A percentile compares a stretch with the other conserved stretches of the same genome.
Evolutionary conservation across 495 filamentous ascomycete genomes (phyloP).

Genomic region (Cercophora newfieldiana): DNA sequence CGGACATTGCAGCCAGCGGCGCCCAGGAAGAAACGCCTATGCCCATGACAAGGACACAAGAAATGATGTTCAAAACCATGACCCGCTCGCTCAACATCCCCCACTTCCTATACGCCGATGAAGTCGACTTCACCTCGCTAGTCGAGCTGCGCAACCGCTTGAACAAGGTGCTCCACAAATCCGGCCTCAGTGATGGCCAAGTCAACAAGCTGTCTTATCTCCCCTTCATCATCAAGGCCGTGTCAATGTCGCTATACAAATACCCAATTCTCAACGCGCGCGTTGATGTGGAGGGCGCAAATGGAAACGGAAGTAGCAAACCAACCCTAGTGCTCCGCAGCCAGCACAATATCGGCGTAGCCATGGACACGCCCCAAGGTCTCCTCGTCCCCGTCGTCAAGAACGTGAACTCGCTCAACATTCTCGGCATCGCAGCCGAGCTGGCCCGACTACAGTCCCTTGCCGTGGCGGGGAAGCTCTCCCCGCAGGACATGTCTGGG

Average conservation of each 20-base stretch:
- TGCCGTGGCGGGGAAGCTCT: conserved; percentile 72
- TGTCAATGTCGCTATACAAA: conserved; percentile 76
- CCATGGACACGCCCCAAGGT: conserved; percentile 89
- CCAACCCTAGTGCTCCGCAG: conserved; percentile 72
- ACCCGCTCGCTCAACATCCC: conserved; percentile 86
- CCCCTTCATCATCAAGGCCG: conserved; percentile 94
- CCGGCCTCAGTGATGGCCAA: conserved; percentile 37
- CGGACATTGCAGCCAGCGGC: conserved; percentile 24
- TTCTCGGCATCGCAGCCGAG: conserved; percentile 75
- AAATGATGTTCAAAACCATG: conserved; percentile 98
- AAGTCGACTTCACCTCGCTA: conserved; percentile 74
- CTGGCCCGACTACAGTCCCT: conserved; percentile 69
- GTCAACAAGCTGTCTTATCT: conserved; percentile 75
- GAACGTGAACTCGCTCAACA: conserved; percentile 71
- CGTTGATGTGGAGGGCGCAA: conserved; percentile 61
- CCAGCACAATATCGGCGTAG: conserved; percentile 93
- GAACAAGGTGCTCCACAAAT: conserved; percentile 55
- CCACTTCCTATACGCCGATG: conserved; percentile 90
- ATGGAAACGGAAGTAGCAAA: conserved; percentile 53
- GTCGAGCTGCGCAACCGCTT: conserved; percentile 68
- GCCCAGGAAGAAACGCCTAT: conserved; percentile 65
- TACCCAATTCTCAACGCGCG: conserved; percentile 87
- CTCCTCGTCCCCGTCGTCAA: conserved; percentile 94
- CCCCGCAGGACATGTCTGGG: conserved; percentile 72
- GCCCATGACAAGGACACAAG: conserved; percentile 74